These are phyloP conservation scores for Beverwykella pulmonaria DNA, from an alignment of 495 filamentous ascomycete species.

Conservation along the genomic window DNA sequence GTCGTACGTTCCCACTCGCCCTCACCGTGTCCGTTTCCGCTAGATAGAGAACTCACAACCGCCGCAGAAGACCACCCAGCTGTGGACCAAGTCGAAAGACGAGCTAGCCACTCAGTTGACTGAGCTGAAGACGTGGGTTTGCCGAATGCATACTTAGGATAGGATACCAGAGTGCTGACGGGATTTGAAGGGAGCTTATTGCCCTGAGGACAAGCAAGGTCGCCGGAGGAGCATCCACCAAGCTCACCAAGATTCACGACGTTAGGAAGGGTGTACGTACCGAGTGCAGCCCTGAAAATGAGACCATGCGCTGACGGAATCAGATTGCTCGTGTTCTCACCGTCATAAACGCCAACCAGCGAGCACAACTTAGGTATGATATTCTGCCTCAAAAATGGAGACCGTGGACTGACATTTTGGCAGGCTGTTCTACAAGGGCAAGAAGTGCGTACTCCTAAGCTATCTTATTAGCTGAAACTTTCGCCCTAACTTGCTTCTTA, in stretches of 20 bases:
- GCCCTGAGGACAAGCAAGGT: constrained; percentile 73
- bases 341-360: constrained; percentile 98
- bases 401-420: background rate
- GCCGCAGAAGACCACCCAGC: constrained; percentile 87
- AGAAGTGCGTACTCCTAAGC: constrained; percentile 97
- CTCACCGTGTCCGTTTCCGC: background rate
- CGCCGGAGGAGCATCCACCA: constrained; percentile 82
- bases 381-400: background rate
- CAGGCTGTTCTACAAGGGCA: constrained; percentile 96
- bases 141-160: background rate
- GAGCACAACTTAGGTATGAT: constrained; percentile 73
- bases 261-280: constrained; percentile 78
- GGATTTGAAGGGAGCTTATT: constrained; percentile 80
- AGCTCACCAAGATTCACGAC: constrained; percentile 98
- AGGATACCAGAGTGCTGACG: constrained; percentile 35
- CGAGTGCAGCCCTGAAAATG: background rate
- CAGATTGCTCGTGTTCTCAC: constrained; percentile 92
- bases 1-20: constrained; percentile 23
- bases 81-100: constrained; percentile 99
- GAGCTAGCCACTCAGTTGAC: constrained; percentile 91
- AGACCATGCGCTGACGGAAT: background rate
- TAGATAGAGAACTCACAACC: constrained; percentile 28
- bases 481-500: constrained; percentile 5
- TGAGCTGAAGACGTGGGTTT: constrained; percentile 52
- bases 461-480: constrained; percentile 62